Evolutionary conservation across 2,329 filamentous ascomycete species (phyloP).

Genomic region (Aureobasidium mangrovei): DNA sequence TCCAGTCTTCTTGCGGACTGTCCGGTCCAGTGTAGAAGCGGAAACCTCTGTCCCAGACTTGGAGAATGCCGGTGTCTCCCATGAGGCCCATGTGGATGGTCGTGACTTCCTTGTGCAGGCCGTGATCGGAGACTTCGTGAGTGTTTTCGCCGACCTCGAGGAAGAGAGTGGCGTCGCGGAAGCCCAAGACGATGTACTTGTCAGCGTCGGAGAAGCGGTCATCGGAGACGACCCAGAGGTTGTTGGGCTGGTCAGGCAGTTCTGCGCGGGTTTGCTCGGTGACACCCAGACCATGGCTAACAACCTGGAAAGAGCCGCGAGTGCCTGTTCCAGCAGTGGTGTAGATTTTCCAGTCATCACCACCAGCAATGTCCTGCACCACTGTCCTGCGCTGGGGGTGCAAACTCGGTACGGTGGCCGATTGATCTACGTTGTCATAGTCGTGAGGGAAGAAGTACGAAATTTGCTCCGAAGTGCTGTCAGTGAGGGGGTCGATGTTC

Average conservation of each 20-base stretch:
- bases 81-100: slow-evolving; percentile 91
- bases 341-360: slow-evolving; percentile 95
- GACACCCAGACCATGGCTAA: slow-evolving; percentile 88
- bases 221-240: slow-evolving; percentile 92
- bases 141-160: slow-evolving; percentile 95
- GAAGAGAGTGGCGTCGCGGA: slow-evolving; percentile 81
- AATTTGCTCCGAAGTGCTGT: slow-evolving; percentile 67
- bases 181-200: slow-evolving; percentile 90
- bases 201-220: slow-evolving; percentile 76
- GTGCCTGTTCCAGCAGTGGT: slow-evolving; percentile 82
- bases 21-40: slow-evolving; percentile 17
- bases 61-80: slow-evolving; percentile 56
- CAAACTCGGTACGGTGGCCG: slow-evolving; percentile 78
- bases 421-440: slow-evolving; percentile 71
- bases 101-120: slow-evolving; percentile 79
- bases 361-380: slow-evolving; percentile 79
- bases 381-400: slow-evolving; percentile 89
- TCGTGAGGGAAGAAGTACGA: slow-evolving; percentile 77
- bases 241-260: slow-evolving; percentile 75
- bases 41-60: slow-evolving; percentile 18
- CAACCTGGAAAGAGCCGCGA: slow-evolving; percentile 78
- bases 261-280: slow-evolving; percentile 94
- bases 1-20: slow-evolving; percentile 16
- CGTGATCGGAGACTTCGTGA: slow-evolving; percentile 88
- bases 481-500: slow-evolving; percentile 79